These are phyloP conservation scores for Miscanthus lutarioriparius DNA, from an alignment of 176 grass and related monocot species.

Conservation along the genomic window DNA sequence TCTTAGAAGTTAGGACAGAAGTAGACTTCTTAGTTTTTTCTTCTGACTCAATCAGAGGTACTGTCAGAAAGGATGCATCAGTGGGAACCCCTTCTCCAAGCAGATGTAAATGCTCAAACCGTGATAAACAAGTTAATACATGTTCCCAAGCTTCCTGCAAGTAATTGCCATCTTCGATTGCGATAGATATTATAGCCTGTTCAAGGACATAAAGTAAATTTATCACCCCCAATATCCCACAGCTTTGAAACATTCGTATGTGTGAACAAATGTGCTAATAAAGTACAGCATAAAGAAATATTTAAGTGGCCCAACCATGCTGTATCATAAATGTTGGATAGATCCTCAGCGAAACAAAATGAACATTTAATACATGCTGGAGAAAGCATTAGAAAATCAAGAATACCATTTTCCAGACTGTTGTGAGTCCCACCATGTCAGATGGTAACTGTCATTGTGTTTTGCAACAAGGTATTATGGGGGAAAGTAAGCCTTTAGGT, in stretches of 20 bases:
- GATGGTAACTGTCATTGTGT: background rate
- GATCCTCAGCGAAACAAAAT: background rate
- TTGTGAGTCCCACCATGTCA: background rate
- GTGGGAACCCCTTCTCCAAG: conserved; percentile 90
- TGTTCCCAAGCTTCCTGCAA: conserved; percentile 98
- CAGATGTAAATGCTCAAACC: conserved; percentile 95
- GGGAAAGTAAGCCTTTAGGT: background rate
- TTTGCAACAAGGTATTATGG: background rate
- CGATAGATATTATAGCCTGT: conserved; percentile 99
- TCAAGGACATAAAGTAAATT: conserved; percentile 32
- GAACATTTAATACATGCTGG: background rate
- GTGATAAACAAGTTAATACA: conserved; percentile 88
- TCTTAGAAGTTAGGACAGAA: conserved; percentile 54
- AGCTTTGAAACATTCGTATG: conserved; percentile 17
- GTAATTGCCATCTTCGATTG: conserved; percentile 91
- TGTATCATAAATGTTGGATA: background rate
- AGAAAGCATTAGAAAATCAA: conserved; percentile 23
- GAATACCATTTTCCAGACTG: background rate
- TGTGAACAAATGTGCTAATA: background rate
- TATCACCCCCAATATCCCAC: conserved; percentile 34
- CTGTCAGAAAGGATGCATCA: conserved; percentile 92
- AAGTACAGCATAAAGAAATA: conserved; percentile 18
- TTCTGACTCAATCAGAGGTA: conserved; percentile 57
- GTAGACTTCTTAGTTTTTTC: conserved; percentile 65
- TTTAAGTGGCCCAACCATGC: background rate